These are phyloP conservation scores for Telopea speciosissima DNA, from an alignment of 177 flowering plant genomes.

Conservation along the genomic window DNA sequence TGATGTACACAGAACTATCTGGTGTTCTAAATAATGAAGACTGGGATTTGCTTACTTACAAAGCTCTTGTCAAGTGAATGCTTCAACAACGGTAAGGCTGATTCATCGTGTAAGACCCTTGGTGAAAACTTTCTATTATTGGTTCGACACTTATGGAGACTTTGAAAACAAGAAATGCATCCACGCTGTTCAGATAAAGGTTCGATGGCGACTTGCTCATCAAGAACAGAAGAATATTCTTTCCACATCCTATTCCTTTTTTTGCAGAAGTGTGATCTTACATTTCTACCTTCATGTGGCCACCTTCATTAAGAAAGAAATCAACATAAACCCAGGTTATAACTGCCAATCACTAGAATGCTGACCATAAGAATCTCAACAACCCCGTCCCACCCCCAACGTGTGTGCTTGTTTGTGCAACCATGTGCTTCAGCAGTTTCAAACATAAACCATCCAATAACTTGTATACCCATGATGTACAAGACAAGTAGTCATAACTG, in stretches of 20 bases:
- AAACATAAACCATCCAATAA: no score
- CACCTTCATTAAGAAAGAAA: conserved; percentile 31
- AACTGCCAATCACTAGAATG: background rate
- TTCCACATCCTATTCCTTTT: conserved; percentile 21
- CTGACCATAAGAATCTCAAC: no score
- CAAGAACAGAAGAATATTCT: conserved; percentile 13
- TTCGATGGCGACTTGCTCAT: conserved; percentile 10
- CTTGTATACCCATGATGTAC: no score
- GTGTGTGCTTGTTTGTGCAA: no score
- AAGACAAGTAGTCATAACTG: no score
- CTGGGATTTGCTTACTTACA: conserved; percentile 33
- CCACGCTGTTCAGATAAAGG: conserved; percentile 14
- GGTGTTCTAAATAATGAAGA: background rate
- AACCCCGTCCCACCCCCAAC: no score
- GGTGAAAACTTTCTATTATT: conserved; percentile 20
- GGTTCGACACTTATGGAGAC: conserved; percentile 13
- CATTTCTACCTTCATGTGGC: conserved; percentile 24
- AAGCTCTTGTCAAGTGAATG: conserved; percentile 13
- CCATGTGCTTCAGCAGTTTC: no score
- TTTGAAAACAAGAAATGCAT: conserved; percentile 32
- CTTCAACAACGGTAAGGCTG: conserved; percentile 34
- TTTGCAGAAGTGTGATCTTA: conserved; percentile 13
- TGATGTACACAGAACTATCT: background rate
- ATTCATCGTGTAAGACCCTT: conserved; percentile 43
- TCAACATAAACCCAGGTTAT: background rate